Percentiles rank a stretch among this genome's conserved stretches.
Conservation (phyloP, 352 stramenopile genomes). For the Thalassiosira mediterranea region DNA sequence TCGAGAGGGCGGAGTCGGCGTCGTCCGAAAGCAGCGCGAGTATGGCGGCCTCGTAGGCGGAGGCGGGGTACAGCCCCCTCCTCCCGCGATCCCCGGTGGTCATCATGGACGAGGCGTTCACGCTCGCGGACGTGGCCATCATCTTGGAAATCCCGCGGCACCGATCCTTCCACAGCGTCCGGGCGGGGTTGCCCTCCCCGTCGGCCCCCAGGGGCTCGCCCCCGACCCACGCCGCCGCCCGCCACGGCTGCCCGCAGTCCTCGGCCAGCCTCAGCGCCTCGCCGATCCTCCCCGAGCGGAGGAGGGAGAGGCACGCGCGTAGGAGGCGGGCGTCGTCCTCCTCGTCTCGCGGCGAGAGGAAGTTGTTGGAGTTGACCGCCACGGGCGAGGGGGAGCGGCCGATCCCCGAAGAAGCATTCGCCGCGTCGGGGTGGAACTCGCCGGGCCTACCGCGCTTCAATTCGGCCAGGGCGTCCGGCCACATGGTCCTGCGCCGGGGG, state of each 20-base stretch:
- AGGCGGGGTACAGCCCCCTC: constrained; percentile 15
- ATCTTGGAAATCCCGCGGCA: constrained; percentile 55
- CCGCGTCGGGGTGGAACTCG: constrained; percentile 47
- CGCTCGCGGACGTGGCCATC: constrained; percentile 20
- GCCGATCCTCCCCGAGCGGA: constrained; percentile 57
- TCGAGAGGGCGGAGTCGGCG: constrained; percentile 54
- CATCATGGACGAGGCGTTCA: background rate
- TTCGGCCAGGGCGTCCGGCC: constrained; percentile 35
- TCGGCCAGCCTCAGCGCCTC: constrained; percentile 56
- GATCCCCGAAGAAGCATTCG: constrained; percentile 10
- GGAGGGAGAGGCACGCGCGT: constrained; percentile 49
- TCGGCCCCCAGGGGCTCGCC: constrained; percentile 35
- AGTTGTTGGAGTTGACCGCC: constrained; percentile 5
- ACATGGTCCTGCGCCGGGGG: constrained; percentile 40
- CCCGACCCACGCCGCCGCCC: constrained; percentile 60
- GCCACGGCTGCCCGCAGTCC: constrained; percentile 64
- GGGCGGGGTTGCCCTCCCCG: constrained; percentile 61
- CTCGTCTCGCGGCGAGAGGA: constrained; percentile 38
- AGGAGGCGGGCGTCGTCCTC: constrained; percentile 54
- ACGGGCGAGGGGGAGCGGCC: constrained; percentile 18
- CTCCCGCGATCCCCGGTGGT: background rate
- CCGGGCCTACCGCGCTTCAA: constrained; percentile 23
- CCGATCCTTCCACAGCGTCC: constrained; percentile 71
- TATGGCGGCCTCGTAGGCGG: constrained; percentile 70
- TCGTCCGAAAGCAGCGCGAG: constrained; percentile 67